Percentiles rank a stretch among this genome's conserved stretches.
Evolutionary conservation across 805 yeast species (phyloP).

Genomic region (Candida gorgasii): DNA sequence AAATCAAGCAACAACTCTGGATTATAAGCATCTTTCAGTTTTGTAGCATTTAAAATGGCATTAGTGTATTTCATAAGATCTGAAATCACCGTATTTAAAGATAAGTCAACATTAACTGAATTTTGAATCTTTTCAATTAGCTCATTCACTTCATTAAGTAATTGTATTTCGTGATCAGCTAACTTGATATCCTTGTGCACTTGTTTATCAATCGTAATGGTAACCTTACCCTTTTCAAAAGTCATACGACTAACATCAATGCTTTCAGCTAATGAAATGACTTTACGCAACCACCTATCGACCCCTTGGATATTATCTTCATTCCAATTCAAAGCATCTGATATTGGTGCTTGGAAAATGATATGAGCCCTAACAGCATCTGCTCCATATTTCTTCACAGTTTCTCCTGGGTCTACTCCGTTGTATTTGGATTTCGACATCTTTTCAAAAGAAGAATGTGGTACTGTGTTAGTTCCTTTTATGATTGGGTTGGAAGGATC

Average conservation of each 20-base stretch:
- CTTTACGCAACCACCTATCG: slow-evolving; percentile 79
- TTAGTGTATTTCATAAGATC: slow-evolving; percentile 85
- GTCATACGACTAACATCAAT: slow-evolving; percentile 12
- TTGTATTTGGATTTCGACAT: slow-evolving; percentile 97
- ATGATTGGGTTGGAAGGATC: slow-evolving; percentile 47
- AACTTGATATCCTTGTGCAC: slow-evolving; percentile 22
- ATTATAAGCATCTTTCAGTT: slow-evolving; percentile 29
- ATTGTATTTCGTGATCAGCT: slow-evolving; percentile 48
- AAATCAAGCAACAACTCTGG: slow-evolving; percentile 47
- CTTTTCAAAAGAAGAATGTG: slow-evolving; percentile 71
- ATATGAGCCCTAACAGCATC: slow-evolving; percentile 95
- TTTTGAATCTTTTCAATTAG: slow-evolving; percentile 52
- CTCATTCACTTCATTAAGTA: slow-evolving; percentile 59
- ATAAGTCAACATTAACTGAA: slow-evolving; percentile 58
- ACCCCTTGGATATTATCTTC: slow-evolving; percentile 83
- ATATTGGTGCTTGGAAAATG: slow-evolving; percentile 86
- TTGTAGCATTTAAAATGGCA: slow-evolving; percentile 40
- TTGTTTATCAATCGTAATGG: slow-evolving; percentile 23
- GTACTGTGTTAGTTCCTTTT: slow-evolving; percentile 49
- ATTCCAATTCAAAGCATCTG: slow-evolving; percentile 86
- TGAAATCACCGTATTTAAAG: slow-evolving; percentile 83
- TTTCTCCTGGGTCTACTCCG: slow-evolving; percentile 86
- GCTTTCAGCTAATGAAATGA: slow-evolving; percentile 35
- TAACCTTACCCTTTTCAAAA: not conserved
- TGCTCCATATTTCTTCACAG: slow-evolving; percentile 78